Base-by-base conservation (phyloP, 1,284 basidiomycete genomes). In the Tausonia pullulans region DNA sequence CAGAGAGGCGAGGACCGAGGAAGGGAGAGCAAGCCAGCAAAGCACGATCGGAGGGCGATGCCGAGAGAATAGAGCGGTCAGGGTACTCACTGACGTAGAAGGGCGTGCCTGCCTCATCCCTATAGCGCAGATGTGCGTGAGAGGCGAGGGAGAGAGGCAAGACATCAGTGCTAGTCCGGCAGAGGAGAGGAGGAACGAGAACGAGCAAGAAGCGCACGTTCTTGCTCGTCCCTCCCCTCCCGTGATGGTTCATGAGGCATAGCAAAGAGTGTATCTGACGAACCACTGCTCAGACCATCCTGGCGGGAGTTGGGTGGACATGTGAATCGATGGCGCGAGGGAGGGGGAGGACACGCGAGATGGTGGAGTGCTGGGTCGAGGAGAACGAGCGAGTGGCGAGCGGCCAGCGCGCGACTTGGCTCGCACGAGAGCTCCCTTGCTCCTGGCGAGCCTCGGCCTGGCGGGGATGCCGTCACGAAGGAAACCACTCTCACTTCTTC, bases 61-160 rank as follows among this genome's bases (percentile, higher is more conserved):
- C 27, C 27, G 27, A 27, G 27, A 27, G 27, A 27, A 27, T 27
- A 55, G 9, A 55, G 13, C 14, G 16, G 10, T 8, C 13, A 41
- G 14, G 52, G n/a, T 40, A 66, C 64, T 62, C 40, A 66, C 64
- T 66, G 60, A 66, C 60, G 55, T 62, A 66, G 54, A 58, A 66
- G 44, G 64, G 60, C 8, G 60, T 66, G 14, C 64, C 64, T 46
- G 54, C 55, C 48, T 66, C 53, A 51, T 61, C 61, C 16, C 64
- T 66, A 56, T 8, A 46, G 43, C 7, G 40, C n/a, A 57, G 10
- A 57, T 27, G 27, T 27, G 27, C 27, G 27, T 27, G 27, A 27
- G 27, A 27, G 27, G 27, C 27, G 27, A 27, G 27, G 27, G 27
- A 27, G 27, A 27, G 27, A 27, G 27, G 27, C 27, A 27, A 27